Conservation (phyloP, 1,284 basidiomycete species). For the Cerioporus squamosus region DNA sequence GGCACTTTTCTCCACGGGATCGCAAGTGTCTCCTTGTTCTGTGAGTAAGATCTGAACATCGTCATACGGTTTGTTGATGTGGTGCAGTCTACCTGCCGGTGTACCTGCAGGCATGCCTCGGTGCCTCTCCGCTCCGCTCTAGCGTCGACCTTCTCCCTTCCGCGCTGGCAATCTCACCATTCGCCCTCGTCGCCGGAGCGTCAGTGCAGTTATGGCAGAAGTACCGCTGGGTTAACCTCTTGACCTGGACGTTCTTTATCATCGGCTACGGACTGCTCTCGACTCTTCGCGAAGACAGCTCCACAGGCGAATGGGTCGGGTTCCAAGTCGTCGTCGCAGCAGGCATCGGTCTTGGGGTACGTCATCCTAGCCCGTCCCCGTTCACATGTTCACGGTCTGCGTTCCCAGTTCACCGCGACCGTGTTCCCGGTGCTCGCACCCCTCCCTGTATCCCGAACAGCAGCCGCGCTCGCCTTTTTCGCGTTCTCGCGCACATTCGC, state of each 20-base stretch:
- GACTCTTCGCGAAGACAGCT: constrained; percentile 11
- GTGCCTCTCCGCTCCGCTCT: constrained; percentile 2
- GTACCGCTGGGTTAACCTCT: constrained; percentile 18
- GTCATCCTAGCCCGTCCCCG: background rate
- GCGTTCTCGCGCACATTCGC: constrained; percentile 16
- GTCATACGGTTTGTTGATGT: too few species aligned
- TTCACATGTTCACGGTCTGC: background rate
- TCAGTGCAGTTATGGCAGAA: constrained; percentile 11
- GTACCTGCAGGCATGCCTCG: constrained; percentile 19
- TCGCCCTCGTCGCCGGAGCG: constrained; percentile 12
- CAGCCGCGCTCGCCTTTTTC: constrained; percentile 16
- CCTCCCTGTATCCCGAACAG: constrained; percentile 6
- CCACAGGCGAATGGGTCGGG: constrained; percentile 6
- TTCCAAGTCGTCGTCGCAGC: constrained; percentile 11
- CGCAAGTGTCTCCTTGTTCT: constrained; percentile 10
- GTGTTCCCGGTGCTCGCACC: constrained; percentile 22
- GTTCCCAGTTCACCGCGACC: constrained; percentile 11
- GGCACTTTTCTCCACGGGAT: constrained; percentile 14
- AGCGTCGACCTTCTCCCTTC: constrained; percentile 9
- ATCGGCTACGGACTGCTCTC: constrained; percentile 20
- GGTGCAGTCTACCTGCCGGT: constrained; percentile 18
- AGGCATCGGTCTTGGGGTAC: constrained; percentile 17
- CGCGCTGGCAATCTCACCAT: constrained; percentile 4
- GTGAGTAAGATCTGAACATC: constrained; percentile 8
- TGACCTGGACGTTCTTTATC: constrained; percentile 19